Evolutionary conservation across 2,329 filamentous ascomycete species (phyloP).

Genomic region (Claviceps maximensis): DNA sequence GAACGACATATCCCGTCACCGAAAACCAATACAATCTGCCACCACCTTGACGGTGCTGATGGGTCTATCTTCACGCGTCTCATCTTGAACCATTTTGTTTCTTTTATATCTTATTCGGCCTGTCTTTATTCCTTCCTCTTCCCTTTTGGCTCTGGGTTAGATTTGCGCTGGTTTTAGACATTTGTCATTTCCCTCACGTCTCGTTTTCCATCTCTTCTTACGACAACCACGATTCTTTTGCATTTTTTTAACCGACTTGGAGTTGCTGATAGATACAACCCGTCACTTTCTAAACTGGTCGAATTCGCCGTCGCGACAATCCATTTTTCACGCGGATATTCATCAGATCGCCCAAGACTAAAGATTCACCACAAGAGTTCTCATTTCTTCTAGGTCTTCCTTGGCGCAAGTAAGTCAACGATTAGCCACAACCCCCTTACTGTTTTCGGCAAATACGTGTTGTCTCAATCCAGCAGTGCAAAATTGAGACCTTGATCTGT

Average conservation of each 20-base stretch:
- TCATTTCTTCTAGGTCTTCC: background rate
- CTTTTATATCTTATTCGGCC: constrained; percentile 1
- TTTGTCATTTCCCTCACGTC: constrained; percentile 12
- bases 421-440: background rate
- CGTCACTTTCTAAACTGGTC: background rate
- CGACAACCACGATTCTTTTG: constrained; percentile 8
- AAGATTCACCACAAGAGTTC: constrained; percentile 15
- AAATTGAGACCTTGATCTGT: background rate
- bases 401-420: background rate
- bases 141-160: constrained; percentile 21
- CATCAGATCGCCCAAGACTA: constrained; percentile 9
- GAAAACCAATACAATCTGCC: constrained; percentile 1
- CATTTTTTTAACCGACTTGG: constrained; percentile 9
- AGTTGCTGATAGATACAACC: constrained; percentile 9
- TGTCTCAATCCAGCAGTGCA: background rate
- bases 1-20: constrained; percentile 8
- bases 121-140: constrained; percentile 14
- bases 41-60: constrained; percentile 13
- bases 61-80: constrained; percentile 8
- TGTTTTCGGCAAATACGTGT: background rate
- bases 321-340: background rate
- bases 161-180: constrained; percentile 26
- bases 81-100: background rate
- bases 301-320: background rate
- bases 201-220: constrained; percentile 9